Evolutionary conservation across 768 basidiomycete genomes (phyloP), one percentile per base, ranked within the genome.

Genomic region (Trichaptum fuscoviolaceum): DNA sequence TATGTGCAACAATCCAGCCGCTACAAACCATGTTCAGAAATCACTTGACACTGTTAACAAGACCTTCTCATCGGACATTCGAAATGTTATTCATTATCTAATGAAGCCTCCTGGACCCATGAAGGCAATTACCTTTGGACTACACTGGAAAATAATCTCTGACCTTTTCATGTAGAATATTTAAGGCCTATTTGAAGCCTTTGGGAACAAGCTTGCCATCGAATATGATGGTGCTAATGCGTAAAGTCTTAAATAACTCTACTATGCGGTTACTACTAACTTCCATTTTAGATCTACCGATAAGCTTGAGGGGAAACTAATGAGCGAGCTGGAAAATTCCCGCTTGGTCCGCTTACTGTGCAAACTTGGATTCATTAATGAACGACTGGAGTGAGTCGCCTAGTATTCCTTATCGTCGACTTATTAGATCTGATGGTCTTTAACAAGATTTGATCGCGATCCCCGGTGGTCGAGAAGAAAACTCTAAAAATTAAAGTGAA

Each of bases 281-380:
- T 20, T 67, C 58, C 58, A 58, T 7, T 63, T 2, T 25, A 96
- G 95, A 67, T 88, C 91, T 26, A 83, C 83, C 17, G 97, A 99
- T 72, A 80, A 84, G 35, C 79, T 98, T 20, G 95, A 99, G 74
- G 81, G 83, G 18, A 92, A 98, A 70, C 81, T 99, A 36, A 82
- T 89, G 77, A 84, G 89, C 57, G 96, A 99, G 74, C 82, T 99
- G 24, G 97, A 99, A 80, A 99, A 99, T 72, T 95, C 91, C 0
- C 84, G 97, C 26, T 82, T 99, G 10, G 91, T 98, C 34, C 84
- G 97, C 61, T 77, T 99, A 63, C 79, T 99, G 67, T 89, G 89
- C 76, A 99, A 99, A 78, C 90, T 99, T 71, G 95, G 95, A 0
- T 99, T 99, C 77, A 98, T 99, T 79, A 99, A 99, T 75, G 97